Percentiles rank a stretch among this genome's conserved stretches.
Evolutionary conservation across 2,329 filamentous ascomycete genomes (phyloP).

Genomic region (Neonectria coccinea): DNA sequence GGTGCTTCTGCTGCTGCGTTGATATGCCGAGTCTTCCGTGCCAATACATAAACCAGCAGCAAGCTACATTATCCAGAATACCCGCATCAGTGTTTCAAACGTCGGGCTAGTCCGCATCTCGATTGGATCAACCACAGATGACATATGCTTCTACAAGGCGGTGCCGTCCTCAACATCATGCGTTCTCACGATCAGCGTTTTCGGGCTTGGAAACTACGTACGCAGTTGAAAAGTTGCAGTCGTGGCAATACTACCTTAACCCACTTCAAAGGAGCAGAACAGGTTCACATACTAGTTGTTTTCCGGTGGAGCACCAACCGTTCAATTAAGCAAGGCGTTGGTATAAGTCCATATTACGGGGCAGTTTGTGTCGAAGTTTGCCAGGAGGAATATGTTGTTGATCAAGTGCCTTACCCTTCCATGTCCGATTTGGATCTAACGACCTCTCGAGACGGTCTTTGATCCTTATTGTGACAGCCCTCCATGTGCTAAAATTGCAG

Average conservation of each 20-base stretch:
- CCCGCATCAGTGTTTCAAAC: neutral
- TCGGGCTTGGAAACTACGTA: neutral
- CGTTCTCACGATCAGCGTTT: neutral
- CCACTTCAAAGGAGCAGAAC: too few relatives aligned
- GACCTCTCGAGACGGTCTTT: too few relatives aligned
- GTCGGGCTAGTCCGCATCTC: neutral
- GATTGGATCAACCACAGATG: too few relatives aligned
- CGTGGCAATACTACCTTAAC: too few relatives aligned
- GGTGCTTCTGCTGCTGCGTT: neutral
- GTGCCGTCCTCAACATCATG: neutral
- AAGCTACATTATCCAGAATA: neutral
- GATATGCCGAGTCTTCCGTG: neutral
- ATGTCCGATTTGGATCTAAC: too few relatives aligned
- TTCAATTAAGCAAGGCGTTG: neutral
- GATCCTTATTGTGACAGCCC: too few relatives aligned
- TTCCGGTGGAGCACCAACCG: neutral
- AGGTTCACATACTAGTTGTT: neutral
- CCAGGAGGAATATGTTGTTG: neutral
- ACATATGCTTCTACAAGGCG: neutral
- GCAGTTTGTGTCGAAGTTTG: neutral
- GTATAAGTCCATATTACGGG: neutral
- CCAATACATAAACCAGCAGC: neutral
- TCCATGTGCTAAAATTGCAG: too few relatives aligned
- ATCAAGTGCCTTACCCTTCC: neutral
- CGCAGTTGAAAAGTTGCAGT: neutral